Evolutionary conservation across 371 early-diverging fungal species (phyloP).

Genomic region (Apophysomyces sp.): DNA sequence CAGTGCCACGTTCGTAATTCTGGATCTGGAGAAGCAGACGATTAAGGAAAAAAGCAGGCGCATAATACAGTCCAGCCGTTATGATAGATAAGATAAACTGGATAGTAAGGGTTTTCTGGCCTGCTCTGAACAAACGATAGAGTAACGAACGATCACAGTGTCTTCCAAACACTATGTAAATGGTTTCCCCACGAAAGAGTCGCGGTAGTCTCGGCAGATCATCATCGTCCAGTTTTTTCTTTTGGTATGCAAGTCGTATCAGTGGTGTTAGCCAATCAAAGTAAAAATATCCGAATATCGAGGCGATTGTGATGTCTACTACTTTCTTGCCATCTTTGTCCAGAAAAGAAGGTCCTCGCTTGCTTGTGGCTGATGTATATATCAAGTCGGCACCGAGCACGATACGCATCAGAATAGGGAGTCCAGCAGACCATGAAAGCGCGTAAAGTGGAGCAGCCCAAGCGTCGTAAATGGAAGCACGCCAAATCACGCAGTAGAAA

Average conservation of each 20-base stretch:
- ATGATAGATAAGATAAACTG: constrained; percentile 29
- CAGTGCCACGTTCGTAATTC: constrained; percentile 18
- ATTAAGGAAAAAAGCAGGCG: constrained; percentile 41
- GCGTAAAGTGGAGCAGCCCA: constrained; percentile 10
- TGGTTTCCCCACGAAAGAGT: constrained; percentile 29
- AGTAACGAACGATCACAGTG: constrained; percentile 21
- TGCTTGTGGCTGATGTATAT: constrained; percentile 23
- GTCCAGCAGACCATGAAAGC: constrained; percentile 4
- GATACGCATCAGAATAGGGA: constrained; percentile 14
- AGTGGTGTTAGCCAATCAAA: constrained; percentile 28
- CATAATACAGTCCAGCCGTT: constrained; percentile 29
- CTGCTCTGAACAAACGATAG: constrained; percentile 27
- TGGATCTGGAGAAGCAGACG: constrained; percentile 34
- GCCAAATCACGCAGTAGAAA: constrained; percentile 19
- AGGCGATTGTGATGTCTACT: constrained; percentile 8
- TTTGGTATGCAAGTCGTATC: constrained; percentile 25
- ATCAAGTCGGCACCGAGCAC: constrained; percentile 28
- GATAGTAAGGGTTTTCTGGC: constrained; percentile 18
- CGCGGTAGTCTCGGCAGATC: constrained; percentile 38
- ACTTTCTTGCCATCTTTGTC: constrained; percentile 32
- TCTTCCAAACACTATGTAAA: constrained; percentile 31
- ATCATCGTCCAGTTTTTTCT: constrained; percentile 27
- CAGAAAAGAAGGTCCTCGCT: constrained; percentile 33
- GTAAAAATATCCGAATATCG: constrained; percentile 9
- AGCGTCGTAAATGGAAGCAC: constrained; percentile 10